Base-by-base conservation (phyloP, 331 rosid genomes). In the Saraca asoca region DNA sequence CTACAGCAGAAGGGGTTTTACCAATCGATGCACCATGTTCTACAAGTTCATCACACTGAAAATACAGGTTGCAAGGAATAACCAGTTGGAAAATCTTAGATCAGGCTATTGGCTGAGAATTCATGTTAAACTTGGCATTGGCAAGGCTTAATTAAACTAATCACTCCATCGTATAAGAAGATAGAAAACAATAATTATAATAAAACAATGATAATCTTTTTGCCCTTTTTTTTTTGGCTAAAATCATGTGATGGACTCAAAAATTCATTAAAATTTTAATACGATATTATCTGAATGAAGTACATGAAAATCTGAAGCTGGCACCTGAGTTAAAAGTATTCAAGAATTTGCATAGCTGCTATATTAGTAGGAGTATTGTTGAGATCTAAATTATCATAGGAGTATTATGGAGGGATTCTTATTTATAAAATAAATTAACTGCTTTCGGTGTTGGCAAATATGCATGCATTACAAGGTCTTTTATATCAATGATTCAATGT, bases 1-100 rank as follows among this genome's bases (percentile, higher is more conserved):
- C 69, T 14, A 90, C 96, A 51, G 82, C 88, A 24, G 96, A 89
- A 44, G 96, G 96, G 59, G 88, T 79, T 66, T 81, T 83, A 73
- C 83, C 95, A 43, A 80, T 61, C 8, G 91, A 81, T 58, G 96
- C 96, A 29, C 96, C 96, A 66, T 65, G 79, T 66, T 83, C 70
- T 69, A 83, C 88, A 0, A 90, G 84, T 43, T 87, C 96, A 34
- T 79, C 80, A 67, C 95, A 85, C 95, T 90, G 74, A 72, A 77
- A 68, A 69, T 58, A 42, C 54, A 64, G 11, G 29, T 52, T 51
- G 34, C 72, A 77, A 58, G 39, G 46, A 67, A 58, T 53, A 79
- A 6, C 6, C 11, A 11, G 46, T 34, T 35, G 62, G 35, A 17
- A 58, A 52, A 55, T 51, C 14, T 7, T 17, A 58, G 49, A 8